These are phyloP conservation scores for Gossypium thurberi DNA, from an alignment of 345 rosid genomes.

Conservation along the genomic window DNA sequence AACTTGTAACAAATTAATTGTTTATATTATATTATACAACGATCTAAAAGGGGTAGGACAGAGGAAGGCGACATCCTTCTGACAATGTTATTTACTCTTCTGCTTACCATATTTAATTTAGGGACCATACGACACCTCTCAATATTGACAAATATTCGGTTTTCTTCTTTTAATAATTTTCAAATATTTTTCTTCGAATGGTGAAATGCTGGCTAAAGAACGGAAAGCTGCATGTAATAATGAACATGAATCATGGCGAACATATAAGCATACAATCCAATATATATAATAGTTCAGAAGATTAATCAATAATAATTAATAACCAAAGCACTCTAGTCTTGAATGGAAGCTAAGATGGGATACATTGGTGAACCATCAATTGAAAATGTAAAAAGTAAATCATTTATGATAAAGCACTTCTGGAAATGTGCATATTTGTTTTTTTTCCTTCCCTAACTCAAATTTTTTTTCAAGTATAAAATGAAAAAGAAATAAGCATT, in stretches of 20 bases:
- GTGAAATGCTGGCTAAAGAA: no score
- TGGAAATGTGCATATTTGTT: background rate
- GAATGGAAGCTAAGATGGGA: background rate
- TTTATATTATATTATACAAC: no score
- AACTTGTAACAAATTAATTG: no score
- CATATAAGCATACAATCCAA: background rate
- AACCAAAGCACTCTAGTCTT: background rate
- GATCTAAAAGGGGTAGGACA: background rate
- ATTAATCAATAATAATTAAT: background rate
- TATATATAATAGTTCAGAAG: background rate
- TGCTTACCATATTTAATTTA: background rate
- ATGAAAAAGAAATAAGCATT: background rate
- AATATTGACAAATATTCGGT: no score
- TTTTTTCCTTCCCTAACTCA: background rate
- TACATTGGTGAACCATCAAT: background rate
- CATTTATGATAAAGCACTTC: background rate
- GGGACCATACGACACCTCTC: no score
- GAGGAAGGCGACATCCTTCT: background rate
- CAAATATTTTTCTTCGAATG: no score
- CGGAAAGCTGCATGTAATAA: background rate
- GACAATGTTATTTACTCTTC: background rate
- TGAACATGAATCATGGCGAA: background rate
- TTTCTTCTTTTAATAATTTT: no score
- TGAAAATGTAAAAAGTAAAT: background rate
- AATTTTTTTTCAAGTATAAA: background rate